Evolutionary conservation across 2,329 filamentous ascomycete genomes (phyloP).

Genomic region (Xylariaceae sp.): DNA sequence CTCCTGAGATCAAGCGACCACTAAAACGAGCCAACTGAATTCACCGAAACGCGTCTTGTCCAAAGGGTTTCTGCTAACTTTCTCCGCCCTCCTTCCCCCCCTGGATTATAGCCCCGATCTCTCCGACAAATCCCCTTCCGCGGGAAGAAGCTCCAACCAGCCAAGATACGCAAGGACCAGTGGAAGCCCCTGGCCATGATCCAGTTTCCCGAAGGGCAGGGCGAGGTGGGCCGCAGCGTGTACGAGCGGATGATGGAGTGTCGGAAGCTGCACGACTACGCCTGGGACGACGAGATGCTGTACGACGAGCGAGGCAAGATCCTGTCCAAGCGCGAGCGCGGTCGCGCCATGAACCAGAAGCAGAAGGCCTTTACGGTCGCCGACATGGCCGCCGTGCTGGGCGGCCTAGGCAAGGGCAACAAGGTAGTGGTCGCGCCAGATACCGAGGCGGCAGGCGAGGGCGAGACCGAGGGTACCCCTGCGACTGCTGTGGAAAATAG

Average conservation of each 20-base stretch:
- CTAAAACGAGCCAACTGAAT: too few relatives aligned
- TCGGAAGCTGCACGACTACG: slow-evolving; percentile 55
- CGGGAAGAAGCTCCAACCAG: slow-evolving; percentile 61
- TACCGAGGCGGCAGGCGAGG: slow-evolving; percentile 8
- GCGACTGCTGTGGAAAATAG: slow-evolving; percentile 29
- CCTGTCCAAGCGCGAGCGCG: slow-evolving; percentile 39
- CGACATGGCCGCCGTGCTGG: slow-evolving; percentile 56
- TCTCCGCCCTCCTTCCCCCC: not conserved
- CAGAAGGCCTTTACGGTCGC: slow-evolving; percentile 58
- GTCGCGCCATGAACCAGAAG: slow-evolving; percentile 48
- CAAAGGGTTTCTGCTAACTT: too few relatives aligned
- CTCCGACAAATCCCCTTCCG: slow-evolving; percentile 46
- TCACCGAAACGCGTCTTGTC: too few relatives aligned
- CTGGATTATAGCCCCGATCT: slow-evolving; percentile 22
- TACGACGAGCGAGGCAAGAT: slow-evolving; percentile 32
- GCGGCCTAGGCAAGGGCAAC: slow-evolving; percentile 47
- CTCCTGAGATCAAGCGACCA: too few relatives aligned
- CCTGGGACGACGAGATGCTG: slow-evolving; percentile 49
- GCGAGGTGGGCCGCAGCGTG: slow-evolving; percentile 51
- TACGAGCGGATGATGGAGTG: slow-evolving; percentile 62
- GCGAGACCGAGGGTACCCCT: slow-evolving; percentile 3
- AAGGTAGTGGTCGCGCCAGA: slow-evolving; percentile 32
- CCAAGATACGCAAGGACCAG: slow-evolving; percentile 61
- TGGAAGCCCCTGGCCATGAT: slow-evolving; percentile 59
- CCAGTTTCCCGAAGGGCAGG: slow-evolving; percentile 48